These are phyloP conservation scores for Biscogniauxia mediterranea DNA, from an alignment of 2,329 filamentous ascomycete genomes.

Conservation along the genomic window DNA sequence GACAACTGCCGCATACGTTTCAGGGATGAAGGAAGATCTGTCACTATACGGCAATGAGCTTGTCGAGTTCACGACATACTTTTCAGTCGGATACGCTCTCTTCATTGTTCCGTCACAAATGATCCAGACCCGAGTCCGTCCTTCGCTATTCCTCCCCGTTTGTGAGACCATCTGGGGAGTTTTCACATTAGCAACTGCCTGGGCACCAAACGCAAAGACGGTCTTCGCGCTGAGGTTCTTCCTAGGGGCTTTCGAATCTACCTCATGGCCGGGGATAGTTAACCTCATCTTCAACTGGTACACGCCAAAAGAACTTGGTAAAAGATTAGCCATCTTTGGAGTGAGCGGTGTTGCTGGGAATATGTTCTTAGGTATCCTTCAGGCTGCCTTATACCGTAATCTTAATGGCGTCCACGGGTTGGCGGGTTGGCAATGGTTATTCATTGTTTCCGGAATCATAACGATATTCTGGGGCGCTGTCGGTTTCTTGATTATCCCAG, in stretches of 20 bases:
- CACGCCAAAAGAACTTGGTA: constrained; percentile 40
- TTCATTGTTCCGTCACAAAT: constrained; percentile 14
- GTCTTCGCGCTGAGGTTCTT: constrained; percentile 38
- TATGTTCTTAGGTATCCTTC: constrained; percentile 45
- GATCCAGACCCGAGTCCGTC: constrained; percentile 18
- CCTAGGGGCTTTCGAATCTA: constrained; percentile 34
- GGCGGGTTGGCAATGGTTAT: constrained; percentile 46
- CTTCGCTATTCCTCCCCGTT: constrained; percentile 25
- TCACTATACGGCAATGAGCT: constrained; percentile 14
- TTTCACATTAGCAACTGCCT: constrained; percentile 23
- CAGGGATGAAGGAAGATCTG: constrained; percentile 36
- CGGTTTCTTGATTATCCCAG: constrained; percentile 39
- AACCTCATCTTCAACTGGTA: constrained; percentile 49
- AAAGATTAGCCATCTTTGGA: constrained; percentile 43
- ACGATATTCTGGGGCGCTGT: constrained; percentile 41
- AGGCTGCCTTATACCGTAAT: constrained; percentile 40
- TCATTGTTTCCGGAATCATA: constrained; percentile 43
- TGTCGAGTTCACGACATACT: constrained; percentile 13
- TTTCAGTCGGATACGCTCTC: constrained; percentile 12
- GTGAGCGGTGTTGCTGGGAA: constrained; percentile 42
- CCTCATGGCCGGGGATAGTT: constrained; percentile 34
- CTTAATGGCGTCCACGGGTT: constrained; percentile 41
- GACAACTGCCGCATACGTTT: constrained; percentile 37
- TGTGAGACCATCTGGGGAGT: constrained; percentile 40
- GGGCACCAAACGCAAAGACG: constrained; percentile 30